Evolutionary conservation across 768 basidiomycete species (phyloP).

Genomic region (Stropharia rugosoannulata): DNA sequence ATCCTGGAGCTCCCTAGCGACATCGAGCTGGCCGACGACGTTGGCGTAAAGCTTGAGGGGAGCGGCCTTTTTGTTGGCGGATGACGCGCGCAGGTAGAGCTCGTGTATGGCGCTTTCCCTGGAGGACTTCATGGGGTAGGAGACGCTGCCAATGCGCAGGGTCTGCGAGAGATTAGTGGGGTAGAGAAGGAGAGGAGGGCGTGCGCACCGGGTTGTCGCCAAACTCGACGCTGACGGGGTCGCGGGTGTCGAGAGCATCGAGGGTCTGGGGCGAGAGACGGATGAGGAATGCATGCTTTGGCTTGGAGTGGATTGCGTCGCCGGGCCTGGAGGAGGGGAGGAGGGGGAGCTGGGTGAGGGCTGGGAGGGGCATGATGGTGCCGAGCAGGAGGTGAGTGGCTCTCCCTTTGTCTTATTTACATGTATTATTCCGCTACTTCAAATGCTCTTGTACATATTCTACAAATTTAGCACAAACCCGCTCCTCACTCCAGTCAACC

Average conservation of each 20-base stretch:
- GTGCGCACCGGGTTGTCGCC: conserved; percentile 55
- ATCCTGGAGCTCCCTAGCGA: conserved; percentile 59
- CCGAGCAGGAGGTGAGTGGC: conserved; percentile 2
- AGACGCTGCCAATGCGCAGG: conserved; percentile 62
- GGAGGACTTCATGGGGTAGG: conserved; percentile 56
- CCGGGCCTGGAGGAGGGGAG: conserved; percentile 56
- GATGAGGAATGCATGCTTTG: conserved; percentile 75
- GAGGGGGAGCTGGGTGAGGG: conserved; percentile 51
- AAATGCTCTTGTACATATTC: conserved; percentile 72
- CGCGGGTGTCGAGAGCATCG: conserved; percentile 58
- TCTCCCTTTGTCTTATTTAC: conserved; percentile 2
- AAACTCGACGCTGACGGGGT: conserved; percentile 60
- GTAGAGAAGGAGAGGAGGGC: neutral
- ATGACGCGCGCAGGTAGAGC: conserved; percentile 66
- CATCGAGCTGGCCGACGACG: conserved; percentile 69
- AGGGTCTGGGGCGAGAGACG: conserved; percentile 73
- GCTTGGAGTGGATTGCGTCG: conserved; percentile 54
- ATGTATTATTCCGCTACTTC: conserved; percentile 20
- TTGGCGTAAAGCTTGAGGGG: conserved; percentile 75
- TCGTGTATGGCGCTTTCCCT: conserved; percentile 65
- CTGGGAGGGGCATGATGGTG: conserved; percentile 67
- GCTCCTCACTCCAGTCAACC: conserved; percentile 77
- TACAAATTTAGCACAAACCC: conserved; percentile 69
- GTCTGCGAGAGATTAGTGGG: conserved; percentile 39
- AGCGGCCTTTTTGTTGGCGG: conserved; percentile 54